These are phyloP conservation scores for Rhodotorula babjevae DNA, from an alignment of 768 basidiomycete species.

Conservation along the genomic window DNA sequence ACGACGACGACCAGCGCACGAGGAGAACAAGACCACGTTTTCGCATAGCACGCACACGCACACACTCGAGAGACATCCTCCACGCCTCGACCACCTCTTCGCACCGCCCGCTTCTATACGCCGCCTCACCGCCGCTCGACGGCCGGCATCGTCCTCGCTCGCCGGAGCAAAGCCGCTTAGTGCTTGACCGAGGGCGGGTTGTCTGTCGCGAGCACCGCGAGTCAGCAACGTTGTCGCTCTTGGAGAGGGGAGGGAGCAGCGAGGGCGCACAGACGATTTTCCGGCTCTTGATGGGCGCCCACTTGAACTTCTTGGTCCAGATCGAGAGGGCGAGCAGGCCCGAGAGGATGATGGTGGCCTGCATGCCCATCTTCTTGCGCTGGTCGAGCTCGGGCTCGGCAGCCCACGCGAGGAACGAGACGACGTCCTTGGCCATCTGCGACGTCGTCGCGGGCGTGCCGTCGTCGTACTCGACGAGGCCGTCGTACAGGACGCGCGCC, in stretches of 20 bases:
- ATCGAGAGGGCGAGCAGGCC: constrained; percentile 10
- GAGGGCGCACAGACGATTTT: constrained; percentile 31
- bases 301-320: constrained; percentile 41
- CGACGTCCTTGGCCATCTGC: constrained; percentile 99
- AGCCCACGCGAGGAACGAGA: constrained; percentile 50
- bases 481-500: constrained; percentile 94
- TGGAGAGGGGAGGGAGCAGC: neutral
- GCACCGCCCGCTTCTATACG: neutral
- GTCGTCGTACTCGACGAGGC: constrained; percentile 92
- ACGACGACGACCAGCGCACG: no score
- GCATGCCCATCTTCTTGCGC: constrained; percentile 92
- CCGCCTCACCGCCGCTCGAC: neutral
- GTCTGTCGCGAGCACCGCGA: constrained; percentile 3
- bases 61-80: no score
- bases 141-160: neutral
- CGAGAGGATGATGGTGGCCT: constrained; percentile 74
- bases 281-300: constrained; percentile 36
- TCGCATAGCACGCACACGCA: no score
- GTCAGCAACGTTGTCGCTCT: no score
- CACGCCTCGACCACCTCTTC: no score
- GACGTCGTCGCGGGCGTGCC: constrained; percentile 93
- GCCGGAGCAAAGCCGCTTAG: neutral
- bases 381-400: constrained; percentile 97
- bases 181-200: constrained; percentile 38
- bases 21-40: no score